Evolutionary conservation across 2,329 filamentous ascomycete genomes (phyloP).

Genomic region (Rutstroemia sp.): DNA sequence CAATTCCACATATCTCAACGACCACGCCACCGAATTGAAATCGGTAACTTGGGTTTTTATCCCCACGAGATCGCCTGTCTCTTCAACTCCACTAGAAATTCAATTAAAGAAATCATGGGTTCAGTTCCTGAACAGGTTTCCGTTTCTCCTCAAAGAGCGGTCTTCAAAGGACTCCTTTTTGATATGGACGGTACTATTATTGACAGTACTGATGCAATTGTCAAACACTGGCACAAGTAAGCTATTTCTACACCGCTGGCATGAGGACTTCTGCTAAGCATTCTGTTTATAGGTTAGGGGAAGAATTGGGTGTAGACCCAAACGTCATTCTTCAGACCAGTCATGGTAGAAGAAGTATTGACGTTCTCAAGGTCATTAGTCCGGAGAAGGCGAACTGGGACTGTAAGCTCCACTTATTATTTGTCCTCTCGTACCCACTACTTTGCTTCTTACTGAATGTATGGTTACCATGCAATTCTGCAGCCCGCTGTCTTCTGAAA

Average conservation of each 20-base stretch:
- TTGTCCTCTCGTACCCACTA: neutral
- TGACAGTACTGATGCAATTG: constrained; percentile 69
- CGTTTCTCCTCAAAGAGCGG: constrained; percentile 18
- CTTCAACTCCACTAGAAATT: neutral
- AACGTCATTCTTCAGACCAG: constrained; percentile 80
- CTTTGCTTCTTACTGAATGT: neutral
- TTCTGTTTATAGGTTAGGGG: constrained; percentile 53
- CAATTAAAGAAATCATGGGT: constrained; percentile 15
- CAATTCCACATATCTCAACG: constrained; percentile 18
- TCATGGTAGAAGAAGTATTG: constrained; percentile 84
- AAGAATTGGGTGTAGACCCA: constrained; percentile 79
- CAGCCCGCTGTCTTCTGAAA: no score
- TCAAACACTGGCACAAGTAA: constrained; percentile 64
- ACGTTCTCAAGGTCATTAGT: constrained; percentile 70
- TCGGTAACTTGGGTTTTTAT: constrained; percentile 17
- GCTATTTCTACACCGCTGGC: neutral
- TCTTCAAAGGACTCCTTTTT: constrained; percentile 33
- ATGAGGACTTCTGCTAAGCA: neutral
- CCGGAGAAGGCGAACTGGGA: constrained; percentile 88
- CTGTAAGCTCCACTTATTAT: constrained; percentile 50
- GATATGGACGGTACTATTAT: constrained; percentile 78
- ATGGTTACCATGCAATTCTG: neutral
- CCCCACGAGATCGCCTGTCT: neutral
- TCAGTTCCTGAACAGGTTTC: constrained; percentile 17
- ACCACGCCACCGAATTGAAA: constrained; percentile 17